Evolutionary conservation across 345 rosid species (phyloP).

Genomic region (Syzygium aqueum): DNA sequence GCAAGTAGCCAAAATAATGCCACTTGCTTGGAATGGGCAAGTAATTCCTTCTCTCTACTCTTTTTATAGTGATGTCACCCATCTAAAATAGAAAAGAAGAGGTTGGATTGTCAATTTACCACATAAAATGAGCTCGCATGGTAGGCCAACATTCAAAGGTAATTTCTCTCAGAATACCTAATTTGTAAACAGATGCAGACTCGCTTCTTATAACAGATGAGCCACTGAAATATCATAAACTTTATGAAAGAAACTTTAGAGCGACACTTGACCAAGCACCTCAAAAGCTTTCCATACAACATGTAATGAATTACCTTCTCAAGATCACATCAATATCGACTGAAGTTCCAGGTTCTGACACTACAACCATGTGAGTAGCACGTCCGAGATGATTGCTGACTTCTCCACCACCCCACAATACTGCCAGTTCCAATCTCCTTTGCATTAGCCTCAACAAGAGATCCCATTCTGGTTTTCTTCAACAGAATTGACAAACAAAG

Average conservation of each 20-base stretch:
- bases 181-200: background rate
- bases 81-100: background rate
- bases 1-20: background rate
- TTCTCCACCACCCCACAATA: slow-evolving; percentile 73
- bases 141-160: background rate
- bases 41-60: background rate
- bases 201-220: background rate
- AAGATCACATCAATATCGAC: slow-evolving; percentile 33
- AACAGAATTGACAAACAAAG: background rate
- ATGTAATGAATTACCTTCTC: slow-evolving; percentile 29
- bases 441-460: slow-evolving; percentile 34
- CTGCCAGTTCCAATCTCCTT: slow-evolving; percentile 70
- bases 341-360: slow-evolving; percentile 29
- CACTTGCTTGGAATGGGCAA: background rate
- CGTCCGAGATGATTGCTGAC: slow-evolving; percentile 42
- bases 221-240: background rate
- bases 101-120: background rate
- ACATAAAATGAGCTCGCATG: background rate
- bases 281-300: background rate
- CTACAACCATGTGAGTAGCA: slow-evolving; percentile 71
- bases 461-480: slow-evolving; percentile 53
- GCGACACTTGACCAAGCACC: background rate
- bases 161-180: background rate
- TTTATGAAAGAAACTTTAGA: background rate
- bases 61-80: background rate